Evolutionary conservation across 2,329 filamentous ascomycete species (phyloP), one percentile per base, ranked within the genome.

Genomic region (Aspergillus calidoustus): DNA sequence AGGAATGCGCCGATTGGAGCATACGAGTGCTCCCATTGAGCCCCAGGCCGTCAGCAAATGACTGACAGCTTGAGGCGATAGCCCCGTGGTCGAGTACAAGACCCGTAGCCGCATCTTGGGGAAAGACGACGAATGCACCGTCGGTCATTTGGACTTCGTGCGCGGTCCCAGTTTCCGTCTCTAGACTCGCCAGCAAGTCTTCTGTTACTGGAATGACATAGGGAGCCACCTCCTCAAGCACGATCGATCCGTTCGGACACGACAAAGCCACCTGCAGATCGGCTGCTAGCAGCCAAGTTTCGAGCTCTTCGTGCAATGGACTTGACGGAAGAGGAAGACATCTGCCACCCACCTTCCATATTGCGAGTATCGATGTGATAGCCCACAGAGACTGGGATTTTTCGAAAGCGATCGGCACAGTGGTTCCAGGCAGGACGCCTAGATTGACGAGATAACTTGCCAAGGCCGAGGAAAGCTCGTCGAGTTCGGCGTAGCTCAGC

Each of bases 1-100:
- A 80, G 58, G 80, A 80, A 1, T 76, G 73, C 1, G 78, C 75
- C 58, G 80, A 80, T 52, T 83, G 79, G 5, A 79, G 64, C 1
- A 74, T 69, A 11, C 73, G 64, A 0, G 74, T 73, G 6, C 64
- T 50, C 25, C 66, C 51, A 9, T 57, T 58, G 9, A 74, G 54
- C 0, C 62, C 51, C 23, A 73, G 54, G 1, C 61, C 69, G 9
- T 64, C 64, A 19, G 71, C 69, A 34, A 74, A 72, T 3, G 64
- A 62, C 17, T 41, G 34, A 65, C 68, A 5, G 73, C 72, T 31
- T 73, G 70, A 4, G 69, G 74, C 55, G 4, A 77, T 62, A 2
- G 68, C 64, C 9, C 60, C 44, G 61, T 81, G 79, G 25, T 75
- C 69, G 25, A 80, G 73, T 13, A 79, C 66, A 31, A 79, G 15